Conservation (phyloP, 1,139 yeast species). For the Candida sanyaensis region DNA sequence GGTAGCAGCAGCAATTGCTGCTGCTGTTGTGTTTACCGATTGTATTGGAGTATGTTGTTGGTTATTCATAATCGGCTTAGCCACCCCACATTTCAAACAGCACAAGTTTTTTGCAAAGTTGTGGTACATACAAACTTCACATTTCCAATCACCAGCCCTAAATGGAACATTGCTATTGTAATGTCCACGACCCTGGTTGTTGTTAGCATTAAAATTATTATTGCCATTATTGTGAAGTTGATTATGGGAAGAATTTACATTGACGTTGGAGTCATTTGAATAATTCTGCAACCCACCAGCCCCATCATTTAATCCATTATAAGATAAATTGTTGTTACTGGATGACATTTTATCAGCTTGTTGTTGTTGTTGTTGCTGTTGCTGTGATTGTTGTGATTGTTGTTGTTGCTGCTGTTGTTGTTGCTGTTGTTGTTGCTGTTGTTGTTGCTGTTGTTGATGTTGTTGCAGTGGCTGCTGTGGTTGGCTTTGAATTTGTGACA, state of each 20-base stretch:
- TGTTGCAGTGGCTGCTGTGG: background rate
- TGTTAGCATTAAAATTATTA: conserved; percentile 12
- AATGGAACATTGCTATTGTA: conserved; percentile 62
- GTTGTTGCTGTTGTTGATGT: conserved; percentile 9
- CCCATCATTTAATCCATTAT: background rate
- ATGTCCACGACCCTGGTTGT: conserved; percentile 14
- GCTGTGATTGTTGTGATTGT: conserved; percentile 8
- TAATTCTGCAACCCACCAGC: background rate
- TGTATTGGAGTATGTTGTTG: conserved; percentile 24
- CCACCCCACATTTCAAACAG: conserved; percentile 86
- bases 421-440: conserved; percentile 5
- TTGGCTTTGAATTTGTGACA: too few species aligned
- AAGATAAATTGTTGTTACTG: background rate
- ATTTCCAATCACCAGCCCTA: conserved; percentile 97
- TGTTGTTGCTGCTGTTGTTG: conserved; percentile 5
- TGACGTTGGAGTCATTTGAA: background rate
- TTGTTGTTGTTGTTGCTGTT: conserved; percentile 6
- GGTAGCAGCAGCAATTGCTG: conserved; percentile 56
- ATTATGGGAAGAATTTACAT: background rate
- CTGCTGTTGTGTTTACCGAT: conserved; percentile 48
- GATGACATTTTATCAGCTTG: background rate
- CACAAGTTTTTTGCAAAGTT: conserved; percentile 90
- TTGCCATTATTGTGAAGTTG: conserved; percentile 3
- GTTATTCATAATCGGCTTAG: conserved; percentile 51
- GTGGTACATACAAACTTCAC: conserved; percentile 85